These are phyloP conservation scores for Alnus glutinosa DNA, from an alignment of 306 rosid species.

Conservation along the genomic window DNA sequence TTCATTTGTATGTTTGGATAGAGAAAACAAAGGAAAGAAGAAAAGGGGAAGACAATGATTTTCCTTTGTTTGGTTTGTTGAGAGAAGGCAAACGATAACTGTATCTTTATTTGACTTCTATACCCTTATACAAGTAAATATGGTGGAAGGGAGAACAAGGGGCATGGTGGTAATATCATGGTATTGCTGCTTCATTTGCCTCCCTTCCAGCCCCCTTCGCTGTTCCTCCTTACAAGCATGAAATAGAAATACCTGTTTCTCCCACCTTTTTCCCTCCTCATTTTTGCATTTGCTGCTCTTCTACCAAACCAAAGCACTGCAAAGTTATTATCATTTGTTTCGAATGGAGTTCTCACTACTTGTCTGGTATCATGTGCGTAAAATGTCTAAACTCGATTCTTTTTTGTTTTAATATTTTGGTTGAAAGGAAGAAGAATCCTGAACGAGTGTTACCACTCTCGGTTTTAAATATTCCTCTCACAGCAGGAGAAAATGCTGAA, in stretches of 20 bases:
- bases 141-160: background rate
- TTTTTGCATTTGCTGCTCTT: background rate
- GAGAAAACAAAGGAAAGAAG: background rate
- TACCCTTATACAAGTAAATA: background rate
- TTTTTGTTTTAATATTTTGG: background rate
- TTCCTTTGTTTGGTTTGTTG: background rate
- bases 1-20: background rate
- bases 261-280: background rate
- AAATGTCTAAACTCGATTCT: background rate
- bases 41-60: background rate
- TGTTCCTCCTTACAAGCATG: background rate
- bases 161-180: background rate
- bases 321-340: background rate
- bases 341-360: background rate
- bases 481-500: constrained; percentile 4
- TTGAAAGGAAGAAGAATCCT: background rate
- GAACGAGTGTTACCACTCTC: background rate
- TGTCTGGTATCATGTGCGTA: background rate
- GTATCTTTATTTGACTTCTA: background rate
- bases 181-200: background rate
- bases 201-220: background rate
- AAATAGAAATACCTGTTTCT: background rate
- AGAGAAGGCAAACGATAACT: too few species aligned
- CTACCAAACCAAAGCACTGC: background rate
- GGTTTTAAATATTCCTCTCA: constrained; percentile 6